Evolutionary conservation across 306 rosid species (phyloP), one percentile per base, ranked within the genome.

Genomic region (Arachis stenosperma): DNA sequence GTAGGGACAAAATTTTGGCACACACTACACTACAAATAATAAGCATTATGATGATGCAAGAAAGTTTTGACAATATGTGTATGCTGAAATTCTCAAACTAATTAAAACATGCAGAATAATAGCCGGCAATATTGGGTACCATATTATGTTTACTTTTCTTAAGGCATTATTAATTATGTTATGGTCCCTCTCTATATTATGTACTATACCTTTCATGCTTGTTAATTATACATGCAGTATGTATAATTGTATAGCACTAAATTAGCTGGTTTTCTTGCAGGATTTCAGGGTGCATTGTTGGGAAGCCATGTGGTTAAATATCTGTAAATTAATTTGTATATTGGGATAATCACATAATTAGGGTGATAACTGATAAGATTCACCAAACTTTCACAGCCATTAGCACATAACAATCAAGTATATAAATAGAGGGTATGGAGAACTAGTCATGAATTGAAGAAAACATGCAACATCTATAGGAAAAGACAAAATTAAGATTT

Each of bases 341-440:
- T 48, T 7, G 22, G 12, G 51, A 59, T 37, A 54, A 22, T 22
- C 15, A 8, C 15, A 56, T 22, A 57, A 33, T 33, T 33, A 33
- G 37, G 37, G 4, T 33, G 37, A 4, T 33, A 33, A 33, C 37
- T 33, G 37, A 12, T 29, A 29, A 29, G 76, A 41, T 77, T 81
- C 86, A 84, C 88, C 85, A 74, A 84, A 79, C 80, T 86, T 68
- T 17, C 64, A 51, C 88, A 17, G 65, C 88, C 78, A 2, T 33
- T 2, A 33, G 37, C 37, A 33, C 37, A 33, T 33, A 33, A 33
- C 37, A 33, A 33, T 33, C 3, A 33, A 33, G 37, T 2, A 33
- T 39, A 10, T 74, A 71, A 85, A 84, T 87, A 86, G 14, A 10
- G 51, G 51, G 0, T 85, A 84, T 6, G 22, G 29, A 33, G 50